Base-by-base conservation (phyloP, 2,329 filamentous ascomycete species). In the Talaromyces sp. region DNA sequence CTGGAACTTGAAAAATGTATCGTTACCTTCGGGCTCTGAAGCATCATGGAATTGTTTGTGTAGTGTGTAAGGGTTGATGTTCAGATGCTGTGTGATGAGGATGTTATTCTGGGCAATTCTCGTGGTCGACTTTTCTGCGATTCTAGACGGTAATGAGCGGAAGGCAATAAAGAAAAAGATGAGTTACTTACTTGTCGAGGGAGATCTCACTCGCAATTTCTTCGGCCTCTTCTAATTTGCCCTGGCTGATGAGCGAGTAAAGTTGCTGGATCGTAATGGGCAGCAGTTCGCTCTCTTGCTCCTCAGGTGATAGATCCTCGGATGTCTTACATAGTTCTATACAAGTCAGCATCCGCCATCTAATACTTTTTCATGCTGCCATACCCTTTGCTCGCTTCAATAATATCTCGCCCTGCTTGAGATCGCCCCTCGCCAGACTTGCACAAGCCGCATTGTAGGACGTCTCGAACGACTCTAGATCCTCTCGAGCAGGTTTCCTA, bases 401-500 rank as follows among this genome's bases (percentile, higher is more conserved):
- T 64, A 89, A 79, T 37, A 88, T 75, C 67, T 87, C 84, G 25
- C 80, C 86, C 70, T 88, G 84, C 3, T 77, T 80, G 56, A 87
- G 78, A 70, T 87, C 84, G 49, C 86, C 86, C 69, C 85, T 82
- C 45, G 86, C 86, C 71, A 89, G 86, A 71, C 85, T 85, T 64
- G 83, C 81, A 73, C 87, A 89, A 41, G 86, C 87, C 9, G 85
- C 84, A 74, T 89, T 89, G 75, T 87, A 89, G 3, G 86, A 83
- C 3, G 85, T 89, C 73, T 89, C 87, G 67, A 89, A 89, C 0
- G 84, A 82, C 66, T 89, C 85, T 62, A 89, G 72, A 70, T 88
- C 87, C 70, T 87, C 86, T 69, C 85, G 79, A 22, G 77, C 81
- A 6, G 84, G 81, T 71, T 83, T 83, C 72, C 82, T 84, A 73